phyloP scores from a whole-genome alignment of 805 yeast genomes.

The Blastobotrys peoriensis region DNA sequence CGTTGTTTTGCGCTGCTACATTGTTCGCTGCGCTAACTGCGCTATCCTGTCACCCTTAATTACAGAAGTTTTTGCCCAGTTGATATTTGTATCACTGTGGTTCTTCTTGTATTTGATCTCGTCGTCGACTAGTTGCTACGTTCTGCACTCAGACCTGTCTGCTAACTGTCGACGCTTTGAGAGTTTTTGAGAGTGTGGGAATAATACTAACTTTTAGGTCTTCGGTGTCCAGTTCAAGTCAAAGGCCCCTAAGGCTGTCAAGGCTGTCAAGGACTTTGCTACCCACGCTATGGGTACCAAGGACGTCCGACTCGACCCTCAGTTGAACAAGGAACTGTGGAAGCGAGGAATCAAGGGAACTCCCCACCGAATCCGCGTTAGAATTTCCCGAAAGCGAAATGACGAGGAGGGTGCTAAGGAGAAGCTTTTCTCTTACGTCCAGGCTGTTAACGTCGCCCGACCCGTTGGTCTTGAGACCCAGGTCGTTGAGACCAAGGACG shows the following conservation, averaged over 20 bases:
- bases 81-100: too few species aligned
- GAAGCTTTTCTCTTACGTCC: constrained; percentile 96
- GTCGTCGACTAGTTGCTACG: too few species aligned
- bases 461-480: constrained; percentile 97
- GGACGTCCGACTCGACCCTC: constrained; percentile 99
- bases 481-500: constrained; percentile 85
- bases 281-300: constrained; percentile 98
- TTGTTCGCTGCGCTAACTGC: too few species aligned
- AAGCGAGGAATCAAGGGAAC: constrained; percentile 99
- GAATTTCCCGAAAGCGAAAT: constrained; percentile 99
- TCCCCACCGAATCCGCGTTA: constrained; percentile 95
- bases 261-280: constrained; percentile 98
- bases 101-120: too few species aligned
- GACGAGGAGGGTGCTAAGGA: constrained; percentile 99
- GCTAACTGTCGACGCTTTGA: too few species aligned
- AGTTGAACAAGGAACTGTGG: constrained; percentile 97
- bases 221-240: constrained; percentile 98
- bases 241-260: constrained; percentile 99
- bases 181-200: too few species aligned
- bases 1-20: too few species aligned
- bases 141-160: too few species aligned
- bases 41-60: too few species aligned
- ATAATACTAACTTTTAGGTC: constrained; percentile 57
- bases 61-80: too few species aligned
- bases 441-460: constrained; percentile 90